Evolutionary conservation across 176 grass and related monocot species (phyloP).

Genomic region (Triticum dicoccoides): DNA sequence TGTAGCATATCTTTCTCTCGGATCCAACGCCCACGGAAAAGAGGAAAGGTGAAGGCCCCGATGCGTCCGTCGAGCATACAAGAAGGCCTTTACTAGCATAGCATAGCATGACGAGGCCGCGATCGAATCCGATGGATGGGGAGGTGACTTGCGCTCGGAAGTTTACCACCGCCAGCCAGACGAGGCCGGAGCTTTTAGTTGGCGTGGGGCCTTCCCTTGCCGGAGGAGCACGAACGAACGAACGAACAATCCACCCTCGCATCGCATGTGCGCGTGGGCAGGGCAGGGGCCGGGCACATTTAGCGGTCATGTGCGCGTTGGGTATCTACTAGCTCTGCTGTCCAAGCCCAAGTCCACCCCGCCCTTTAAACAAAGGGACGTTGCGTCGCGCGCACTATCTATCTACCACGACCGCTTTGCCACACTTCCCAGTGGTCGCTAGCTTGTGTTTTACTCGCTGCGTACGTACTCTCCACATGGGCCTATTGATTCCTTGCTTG

Average conservation of each 20-base stretch:
- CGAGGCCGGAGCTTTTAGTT: neutral
- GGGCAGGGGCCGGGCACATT: neutral
- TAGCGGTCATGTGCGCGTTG: neutral
- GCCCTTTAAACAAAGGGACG: constrained; percentile 9
- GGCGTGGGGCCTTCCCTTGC: neutral
- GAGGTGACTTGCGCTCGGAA: constrained; percentile 7
- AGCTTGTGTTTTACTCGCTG: neutral
- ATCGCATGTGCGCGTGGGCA: neutral
- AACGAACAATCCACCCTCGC: neutral
- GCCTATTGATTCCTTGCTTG: constrained; percentile 39
- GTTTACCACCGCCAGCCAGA: neutral
- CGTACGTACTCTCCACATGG: constrained; percentile 26
- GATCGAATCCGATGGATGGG: constrained; percentile 3
- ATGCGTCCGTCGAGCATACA: neutral
- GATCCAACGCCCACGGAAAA: neutral
- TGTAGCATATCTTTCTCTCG: neutral
- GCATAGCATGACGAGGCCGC: no score
- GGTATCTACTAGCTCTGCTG: neutral
- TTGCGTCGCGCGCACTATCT: neutral
- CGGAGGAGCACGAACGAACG: neutral
- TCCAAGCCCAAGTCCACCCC: neutral
- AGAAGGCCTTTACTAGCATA: neutral
- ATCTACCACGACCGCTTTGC: neutral
- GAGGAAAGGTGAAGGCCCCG: neutral
- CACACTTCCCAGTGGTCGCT: constrained; percentile 2